Evolutionary conservation across 2,329 filamentous ascomycete species (phyloP).

Genomic region (Calonectria montana): DNA sequence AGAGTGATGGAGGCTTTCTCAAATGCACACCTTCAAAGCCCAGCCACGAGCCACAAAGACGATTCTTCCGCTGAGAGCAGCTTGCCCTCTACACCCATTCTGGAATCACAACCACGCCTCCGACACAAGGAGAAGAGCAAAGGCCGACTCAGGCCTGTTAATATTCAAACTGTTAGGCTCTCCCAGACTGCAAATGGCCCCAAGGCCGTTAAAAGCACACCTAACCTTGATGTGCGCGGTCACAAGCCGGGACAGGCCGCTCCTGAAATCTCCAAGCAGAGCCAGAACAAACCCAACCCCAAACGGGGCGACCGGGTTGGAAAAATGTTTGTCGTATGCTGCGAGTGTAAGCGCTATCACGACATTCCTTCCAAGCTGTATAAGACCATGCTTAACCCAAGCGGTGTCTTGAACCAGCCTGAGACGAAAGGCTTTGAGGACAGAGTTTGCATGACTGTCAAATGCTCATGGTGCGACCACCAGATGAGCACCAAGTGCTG

Average conservation of each 20-base stretch:
- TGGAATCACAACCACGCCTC: conserved; percentile 54
- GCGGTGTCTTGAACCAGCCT: conserved; percentile 62
- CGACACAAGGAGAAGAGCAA: conserved; percentile 42
- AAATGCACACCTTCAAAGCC: conserved; percentile 36
- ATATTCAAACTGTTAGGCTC: conserved; percentile 11
- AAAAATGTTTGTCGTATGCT: conserved; percentile 75
- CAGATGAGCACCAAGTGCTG: conserved; percentile 77
- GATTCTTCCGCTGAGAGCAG: conserved; percentile 29
- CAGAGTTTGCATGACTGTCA: conserved; percentile 69
- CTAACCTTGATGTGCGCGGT: conserved; percentile 16
- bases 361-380: conserved; percentile 74
- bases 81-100: conserved; percentile 46
- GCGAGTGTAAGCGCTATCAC: conserved; percentile 72
- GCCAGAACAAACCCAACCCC: conserved; percentile 26
- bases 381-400: conserved; percentile 71
- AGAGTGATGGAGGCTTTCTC: conserved; percentile 48
- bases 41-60: conserved; percentile 30
- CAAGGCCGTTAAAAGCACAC: conserved; percentile 25
- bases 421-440: conserved; percentile 64
- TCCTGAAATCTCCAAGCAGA: conserved; percentile 26
- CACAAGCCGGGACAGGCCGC: conserved; percentile 32
- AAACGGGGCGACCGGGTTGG: conserved; percentile 58
- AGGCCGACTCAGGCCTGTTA: conserved; percentile 26
- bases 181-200: conserved; percentile 1
- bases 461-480: conserved; percentile 79